These are phyloP conservation scores for Eutypa lata DNA, from an alignment of 2,329 filamentous ascomycete species.

Conservation along the genomic window DNA sequence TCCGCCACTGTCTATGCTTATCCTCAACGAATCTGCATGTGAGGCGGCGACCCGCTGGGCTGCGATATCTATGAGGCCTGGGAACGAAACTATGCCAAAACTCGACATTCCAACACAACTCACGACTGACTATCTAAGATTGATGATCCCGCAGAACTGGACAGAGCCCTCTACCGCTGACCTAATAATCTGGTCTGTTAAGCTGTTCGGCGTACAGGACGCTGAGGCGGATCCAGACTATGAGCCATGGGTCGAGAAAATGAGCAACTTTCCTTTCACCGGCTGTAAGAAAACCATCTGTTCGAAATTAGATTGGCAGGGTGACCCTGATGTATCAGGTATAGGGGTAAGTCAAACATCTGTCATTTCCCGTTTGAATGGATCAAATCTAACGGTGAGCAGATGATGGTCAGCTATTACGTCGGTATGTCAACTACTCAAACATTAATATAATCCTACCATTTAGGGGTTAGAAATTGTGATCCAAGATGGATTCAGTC, in stretches of 20 bases:
- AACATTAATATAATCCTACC: too few species aligned
- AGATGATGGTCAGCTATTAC: conserved; percentile 17
- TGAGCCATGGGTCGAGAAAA: neutral
- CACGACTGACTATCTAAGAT: neutral
- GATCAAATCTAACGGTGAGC: neutral
- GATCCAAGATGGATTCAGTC: too few species aligned
- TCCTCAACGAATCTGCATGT: neutral
- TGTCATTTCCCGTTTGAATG: neutral
- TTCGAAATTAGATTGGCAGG: conserved; percentile 11
- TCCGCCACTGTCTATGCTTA: neutral
- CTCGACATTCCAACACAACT: neutral
- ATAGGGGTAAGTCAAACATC: conserved; percentile 5
- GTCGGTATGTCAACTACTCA: neutral
- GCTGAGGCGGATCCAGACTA: neutral
- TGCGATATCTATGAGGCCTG: neutral
- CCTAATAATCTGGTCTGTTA: neutral
- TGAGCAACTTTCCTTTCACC: neutral
- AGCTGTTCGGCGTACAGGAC: neutral
- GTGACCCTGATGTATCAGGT: conserved; percentile 18
- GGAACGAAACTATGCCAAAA: neutral
- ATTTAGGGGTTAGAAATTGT: too few species aligned
- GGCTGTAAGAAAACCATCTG: conserved; percentile 3
- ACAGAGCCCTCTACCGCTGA: neutral
- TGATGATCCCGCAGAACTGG: neutral
- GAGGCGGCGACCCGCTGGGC: neutral